phyloP scores from a whole-genome alignment of 371 early-diverging fungal species.

The Saksenaea oblongispora region DNA sequence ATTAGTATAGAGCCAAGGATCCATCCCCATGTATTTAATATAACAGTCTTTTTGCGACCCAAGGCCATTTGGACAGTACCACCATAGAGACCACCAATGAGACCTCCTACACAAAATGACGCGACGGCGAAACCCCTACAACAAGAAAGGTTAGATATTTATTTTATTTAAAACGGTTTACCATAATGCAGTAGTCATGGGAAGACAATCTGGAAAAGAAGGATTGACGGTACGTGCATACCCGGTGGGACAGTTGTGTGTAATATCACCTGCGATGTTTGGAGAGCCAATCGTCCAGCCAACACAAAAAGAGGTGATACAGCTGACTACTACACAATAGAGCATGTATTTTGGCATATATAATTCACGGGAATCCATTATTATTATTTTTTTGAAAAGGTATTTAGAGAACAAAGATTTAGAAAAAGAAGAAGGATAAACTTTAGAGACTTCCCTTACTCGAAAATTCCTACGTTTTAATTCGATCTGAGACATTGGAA shows the following conservation, averaged over 20 bases:
- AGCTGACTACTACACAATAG: constrained; percentile 37
- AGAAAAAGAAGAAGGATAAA: constrained; percentile 1
- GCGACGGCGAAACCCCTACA: constrained; percentile 69
- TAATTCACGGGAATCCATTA: constrained; percentile 43
- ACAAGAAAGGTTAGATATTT: not conserved
- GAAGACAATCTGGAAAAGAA: constrained; percentile 30
- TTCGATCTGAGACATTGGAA: not conserved
- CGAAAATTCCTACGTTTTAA: constrained; percentile 1
- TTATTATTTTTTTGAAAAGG: not conserved
- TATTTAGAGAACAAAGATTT: not conserved
- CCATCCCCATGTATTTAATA: constrained; percentile 63
- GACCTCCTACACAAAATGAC: constrained; percentile 72
- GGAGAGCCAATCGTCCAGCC: constrained; percentile 51
- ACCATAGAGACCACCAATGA: constrained; percentile 67
- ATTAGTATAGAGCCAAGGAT: constrained; percentile 67
- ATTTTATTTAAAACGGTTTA: too few species aligned
- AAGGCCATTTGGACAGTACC: constrained; percentile 56
- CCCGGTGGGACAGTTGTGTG: constrained; percentile 29
- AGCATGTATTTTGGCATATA: constrained; percentile 41
- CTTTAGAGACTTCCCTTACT: not conserved
- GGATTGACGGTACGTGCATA: constrained; percentile 15
- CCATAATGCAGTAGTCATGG: constrained; percentile 25
- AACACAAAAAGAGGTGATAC: constrained; percentile 35
- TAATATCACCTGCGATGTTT: constrained; percentile 38
- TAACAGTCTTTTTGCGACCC: constrained; percentile 68